Percentiles rank a stretch among this genome's conserved stretches.
Conservation (phyloP, 2,329 filamentous ascomycete genomes). For the Parastagonospora avenae region DNA sequence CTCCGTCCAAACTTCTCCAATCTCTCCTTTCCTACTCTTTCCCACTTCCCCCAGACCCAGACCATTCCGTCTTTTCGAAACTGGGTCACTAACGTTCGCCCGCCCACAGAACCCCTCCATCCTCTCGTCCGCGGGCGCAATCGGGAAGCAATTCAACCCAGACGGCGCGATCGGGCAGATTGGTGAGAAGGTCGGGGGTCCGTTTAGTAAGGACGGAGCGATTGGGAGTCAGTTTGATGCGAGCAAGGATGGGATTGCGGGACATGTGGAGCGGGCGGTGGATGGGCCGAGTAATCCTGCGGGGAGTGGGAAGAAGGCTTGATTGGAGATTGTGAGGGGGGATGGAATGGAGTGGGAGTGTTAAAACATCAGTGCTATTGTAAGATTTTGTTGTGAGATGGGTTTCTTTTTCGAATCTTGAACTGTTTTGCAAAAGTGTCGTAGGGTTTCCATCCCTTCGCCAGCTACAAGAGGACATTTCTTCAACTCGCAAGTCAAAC, state of each 20-base stretch:
- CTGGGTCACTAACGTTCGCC: neutral
- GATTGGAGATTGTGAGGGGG: neutral
- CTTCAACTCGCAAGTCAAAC: neutral
- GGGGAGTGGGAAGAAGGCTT: constrained; percentile 29
- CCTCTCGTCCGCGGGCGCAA: constrained; percentile 57
- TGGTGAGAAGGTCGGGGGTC: constrained; percentile 56
- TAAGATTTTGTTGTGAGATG: too few relatives aligned
- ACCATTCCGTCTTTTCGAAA: neutral
- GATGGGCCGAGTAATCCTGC: constrained; percentile 49
- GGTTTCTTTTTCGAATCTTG: too few relatives aligned
- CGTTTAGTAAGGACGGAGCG: constrained; percentile 54
- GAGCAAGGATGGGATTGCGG: constrained; percentile 58
- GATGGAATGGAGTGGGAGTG: neutral
- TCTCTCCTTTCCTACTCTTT: neutral
- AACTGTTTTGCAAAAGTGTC: neutral
- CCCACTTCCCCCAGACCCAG: neutral
- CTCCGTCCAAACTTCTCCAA: neutral
- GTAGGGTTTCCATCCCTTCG: neutral
- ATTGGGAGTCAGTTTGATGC: constrained; percentile 63
- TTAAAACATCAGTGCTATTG: too few relatives aligned
- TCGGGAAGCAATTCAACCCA: constrained; percentile 61
- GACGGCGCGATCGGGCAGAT: constrained; percentile 58
- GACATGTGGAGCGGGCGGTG: constrained; percentile 57
- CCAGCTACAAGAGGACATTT: neutral
- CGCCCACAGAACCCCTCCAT: constrained; percentile 36